These are phyloP conservation scores for Scutellaria minor DNA, from an alignment of 257 asterid genomes.

Conservation along the genomic window DNA sequence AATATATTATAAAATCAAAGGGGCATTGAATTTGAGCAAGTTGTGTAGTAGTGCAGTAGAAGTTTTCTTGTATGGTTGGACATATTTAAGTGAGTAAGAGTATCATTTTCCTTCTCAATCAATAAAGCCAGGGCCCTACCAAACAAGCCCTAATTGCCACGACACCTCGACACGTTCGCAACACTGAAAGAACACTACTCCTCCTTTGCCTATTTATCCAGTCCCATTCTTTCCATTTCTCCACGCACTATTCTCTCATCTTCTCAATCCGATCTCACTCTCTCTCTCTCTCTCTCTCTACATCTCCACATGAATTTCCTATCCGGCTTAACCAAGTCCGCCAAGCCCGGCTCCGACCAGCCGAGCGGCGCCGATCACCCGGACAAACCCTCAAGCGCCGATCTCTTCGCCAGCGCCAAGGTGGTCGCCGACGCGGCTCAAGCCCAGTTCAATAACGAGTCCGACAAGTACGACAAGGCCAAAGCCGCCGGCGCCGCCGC, in stretches of 20 bases:
- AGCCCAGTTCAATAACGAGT: slow-evolving; percentile 44
- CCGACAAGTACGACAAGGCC: slow-evolving; percentile 41
- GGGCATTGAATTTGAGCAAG: too few species aligned
- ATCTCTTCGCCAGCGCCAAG: slow-evolving; percentile 49
- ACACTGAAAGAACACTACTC: not conserved
- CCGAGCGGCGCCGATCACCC: slow-evolving; percentile 30
- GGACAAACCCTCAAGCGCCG: slow-evolving; percentile 38
- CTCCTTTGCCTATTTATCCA: slow-evolving; percentile 30
- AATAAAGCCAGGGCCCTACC: not conserved
- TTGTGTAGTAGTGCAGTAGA: not conserved
- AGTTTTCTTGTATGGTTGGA: slow-evolving; percentile 1
- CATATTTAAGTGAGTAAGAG: not conserved
- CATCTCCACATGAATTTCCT: slow-evolving; percentile 42
- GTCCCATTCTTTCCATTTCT: not conserved
- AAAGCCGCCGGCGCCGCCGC: slow-evolving; percentile 60
- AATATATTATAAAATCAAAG: too few species aligned
- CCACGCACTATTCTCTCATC: not conserved
- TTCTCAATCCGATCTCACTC: not conserved
- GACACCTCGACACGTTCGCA: slow-evolving; percentile 26
- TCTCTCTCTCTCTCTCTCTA: not conserved
- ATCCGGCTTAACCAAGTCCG: slow-evolving; percentile 35
- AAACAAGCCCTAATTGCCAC: slow-evolving; percentile 26
- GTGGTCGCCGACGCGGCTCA: slow-evolving; percentile 60
- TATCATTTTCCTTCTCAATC: not conserved
- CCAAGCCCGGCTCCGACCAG: slow-evolving; percentile 21